These are phyloP conservation scores for Barnettozyma populi DNA, from an alignment of 805 yeast species.

Conservation along the genomic window DNA sequence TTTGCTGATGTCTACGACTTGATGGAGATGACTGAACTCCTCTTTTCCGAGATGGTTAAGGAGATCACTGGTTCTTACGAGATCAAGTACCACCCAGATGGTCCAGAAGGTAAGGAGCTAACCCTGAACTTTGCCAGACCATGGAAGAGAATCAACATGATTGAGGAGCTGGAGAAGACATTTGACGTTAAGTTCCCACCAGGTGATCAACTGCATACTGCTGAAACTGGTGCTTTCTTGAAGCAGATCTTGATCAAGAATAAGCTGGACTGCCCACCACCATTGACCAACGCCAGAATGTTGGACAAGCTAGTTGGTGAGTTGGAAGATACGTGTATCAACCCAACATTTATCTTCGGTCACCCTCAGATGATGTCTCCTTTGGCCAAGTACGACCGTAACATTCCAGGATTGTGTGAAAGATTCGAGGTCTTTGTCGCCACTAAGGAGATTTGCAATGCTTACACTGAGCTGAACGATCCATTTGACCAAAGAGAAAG, in stretches of 20 bases:
- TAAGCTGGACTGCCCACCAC: conserved; percentile 83
- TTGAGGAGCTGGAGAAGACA: conserved; percentile 86
- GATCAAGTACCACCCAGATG: conserved; percentile 87
- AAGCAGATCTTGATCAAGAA: conserved; percentile 70
- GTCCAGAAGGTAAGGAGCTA: conserved; percentile 75
- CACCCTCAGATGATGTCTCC: conserved; percentile 99
- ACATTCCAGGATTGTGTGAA: conserved; percentile 91
- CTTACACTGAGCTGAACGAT: conserved; percentile 97
- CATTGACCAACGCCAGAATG: conserved; percentile 97
- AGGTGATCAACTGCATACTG: conserved; percentile 91
- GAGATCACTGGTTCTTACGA: conserved; percentile 86
- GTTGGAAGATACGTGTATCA: conserved; percentile 88
- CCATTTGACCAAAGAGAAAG: conserved; percentile 97
- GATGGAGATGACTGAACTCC: conserved; percentile 86
- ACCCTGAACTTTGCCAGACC: conserved; percentile 90
- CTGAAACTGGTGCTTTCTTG: conserved; percentile 87
- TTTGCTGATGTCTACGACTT: conserved; percentile 95
- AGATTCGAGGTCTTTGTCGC: conserved; percentile 98
- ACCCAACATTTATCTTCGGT: conserved; percentile 96
- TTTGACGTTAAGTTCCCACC: conserved; percentile 89
- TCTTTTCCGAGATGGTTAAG: conserved; percentile 97
- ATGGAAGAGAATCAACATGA: conserved; percentile 98
- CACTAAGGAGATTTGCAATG: conserved; percentile 96
- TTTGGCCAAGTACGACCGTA: conserved; percentile 92
- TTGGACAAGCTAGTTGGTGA: conserved; percentile 97